A percentile compares a stretch with the other conserved stretches of the same genome.
Conservation (phyloP, 1,284 basidiomycete genomes). For the Trametes pubescens region DNA sequence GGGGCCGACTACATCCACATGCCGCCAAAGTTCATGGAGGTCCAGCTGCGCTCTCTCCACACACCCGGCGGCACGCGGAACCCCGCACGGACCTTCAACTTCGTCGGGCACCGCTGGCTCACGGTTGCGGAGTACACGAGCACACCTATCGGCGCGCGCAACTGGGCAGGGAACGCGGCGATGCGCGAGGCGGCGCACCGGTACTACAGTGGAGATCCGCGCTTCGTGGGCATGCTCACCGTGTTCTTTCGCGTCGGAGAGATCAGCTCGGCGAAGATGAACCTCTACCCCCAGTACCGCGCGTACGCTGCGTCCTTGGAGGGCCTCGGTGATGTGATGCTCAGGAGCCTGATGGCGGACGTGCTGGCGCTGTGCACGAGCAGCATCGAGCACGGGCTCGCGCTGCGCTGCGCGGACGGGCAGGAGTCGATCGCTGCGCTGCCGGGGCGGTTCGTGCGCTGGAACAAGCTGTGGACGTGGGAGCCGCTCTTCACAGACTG, state of each 20-base stretch:
- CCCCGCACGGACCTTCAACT: neutral
- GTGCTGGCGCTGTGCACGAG: too few relatives aligned
- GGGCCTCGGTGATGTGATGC: too few relatives aligned
- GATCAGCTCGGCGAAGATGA: neutral
- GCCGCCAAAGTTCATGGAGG: neutral
- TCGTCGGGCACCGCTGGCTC: neutral
- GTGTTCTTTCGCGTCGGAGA: neutral
- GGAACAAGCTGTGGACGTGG: too few relatives aligned
- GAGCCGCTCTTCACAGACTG: too few relatives aligned
- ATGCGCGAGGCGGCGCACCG: neutral
- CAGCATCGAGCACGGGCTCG: too few relatives aligned
- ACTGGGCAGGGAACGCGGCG: neutral
- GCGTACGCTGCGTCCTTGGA: neutral
- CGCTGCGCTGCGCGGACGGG: too few relatives aligned
- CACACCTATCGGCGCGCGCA: neutral
- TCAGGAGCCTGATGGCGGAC: too few relatives aligned
- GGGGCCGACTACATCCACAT: slow-evolving; percentile 2
- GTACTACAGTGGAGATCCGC: neutral
- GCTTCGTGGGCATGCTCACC: neutral
- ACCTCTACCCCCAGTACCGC: neutral
- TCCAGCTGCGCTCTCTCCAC: neutral
- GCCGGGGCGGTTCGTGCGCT: too few relatives aligned
- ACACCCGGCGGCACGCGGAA: neutral
- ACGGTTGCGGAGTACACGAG: neutral
- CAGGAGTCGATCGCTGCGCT: too few relatives aligned